These are phyloP conservation scores for Cyclocybe cylindracea DNA, from an alignment of 768 basidiomycete species.

Conservation along the genomic window DNA sequence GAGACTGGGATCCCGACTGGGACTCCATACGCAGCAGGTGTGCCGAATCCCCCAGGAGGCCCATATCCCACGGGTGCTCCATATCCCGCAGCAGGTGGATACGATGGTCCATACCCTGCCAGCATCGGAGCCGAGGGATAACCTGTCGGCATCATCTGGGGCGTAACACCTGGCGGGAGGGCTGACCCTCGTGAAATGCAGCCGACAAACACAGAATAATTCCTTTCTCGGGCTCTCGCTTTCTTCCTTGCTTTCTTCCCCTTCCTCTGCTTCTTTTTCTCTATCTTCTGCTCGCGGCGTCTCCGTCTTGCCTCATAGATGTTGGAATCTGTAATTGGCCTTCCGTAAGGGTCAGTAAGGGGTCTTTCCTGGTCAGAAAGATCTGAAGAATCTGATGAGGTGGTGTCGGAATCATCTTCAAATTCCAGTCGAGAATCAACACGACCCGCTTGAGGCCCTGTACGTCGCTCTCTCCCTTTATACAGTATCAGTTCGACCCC, in stretches of 20 bases:
- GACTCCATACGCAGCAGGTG: constrained; percentile 8
- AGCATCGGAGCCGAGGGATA: constrained; percentile 10
- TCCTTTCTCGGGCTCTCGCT: constrained; percentile 60
- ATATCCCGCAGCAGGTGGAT: constrained; percentile 3
- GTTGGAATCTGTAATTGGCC: constrained; percentile 24
- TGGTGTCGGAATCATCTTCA: constrained; percentile 35
- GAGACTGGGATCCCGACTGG: constrained; percentile 17
- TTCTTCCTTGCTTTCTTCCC: constrained; percentile 65
- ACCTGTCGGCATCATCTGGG: background rate
- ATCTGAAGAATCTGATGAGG: constrained; percentile 44
- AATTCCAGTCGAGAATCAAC: constrained; percentile 56
- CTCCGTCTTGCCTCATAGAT: constrained; percentile 51
- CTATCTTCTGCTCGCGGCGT: constrained; percentile 55
- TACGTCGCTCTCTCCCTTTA: constrained; percentile 75
- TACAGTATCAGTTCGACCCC: constrained; percentile 82
- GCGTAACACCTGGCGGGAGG: constrained; percentile 4
- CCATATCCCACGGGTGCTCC: constrained; percentile 14
- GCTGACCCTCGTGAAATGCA: constrained; percentile 35
- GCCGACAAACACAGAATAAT: constrained; percentile 63
- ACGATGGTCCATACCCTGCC: constrained; percentile 15
- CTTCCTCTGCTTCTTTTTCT: constrained; percentile 60
- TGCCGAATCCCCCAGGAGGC: constrained; percentile 1
- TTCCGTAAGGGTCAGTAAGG: constrained; percentile 36
- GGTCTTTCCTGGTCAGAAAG: constrained; percentile 35
- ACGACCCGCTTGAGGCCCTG: constrained; percentile 58